Percentiles rank a stretch among this genome's conserved stretches.
Conservation (phyloP, 73 alveolate genomes). For the Tetrahymena malaccensis region DNA sequence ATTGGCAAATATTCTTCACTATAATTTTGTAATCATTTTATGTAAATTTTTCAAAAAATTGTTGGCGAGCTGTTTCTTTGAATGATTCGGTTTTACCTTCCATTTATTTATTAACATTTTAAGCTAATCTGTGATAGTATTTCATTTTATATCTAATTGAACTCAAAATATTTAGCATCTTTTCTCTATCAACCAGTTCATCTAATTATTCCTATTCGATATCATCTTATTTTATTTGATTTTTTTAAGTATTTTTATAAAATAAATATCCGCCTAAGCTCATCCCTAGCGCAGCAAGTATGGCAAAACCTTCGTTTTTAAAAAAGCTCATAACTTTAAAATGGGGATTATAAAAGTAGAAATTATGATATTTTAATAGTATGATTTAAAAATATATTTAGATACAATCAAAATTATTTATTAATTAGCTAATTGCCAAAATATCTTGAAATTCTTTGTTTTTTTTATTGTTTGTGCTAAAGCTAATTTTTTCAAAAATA, state of each 20-base stretch:
- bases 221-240: background rate
- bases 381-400: too few species aligned
- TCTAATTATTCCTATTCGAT: background rate
- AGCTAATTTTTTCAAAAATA: background rate
- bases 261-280: background rate
- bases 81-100: background rate
- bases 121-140: background rate
- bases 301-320: background rate
- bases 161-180: background rate
- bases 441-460: background rate
- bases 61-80: background rate
- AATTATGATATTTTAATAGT: background rate
- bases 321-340: background rate
- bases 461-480: background rate
- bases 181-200: background rate
- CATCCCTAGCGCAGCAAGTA: background rate
- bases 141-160: background rate
- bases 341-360: background rate
- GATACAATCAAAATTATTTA: background rate
- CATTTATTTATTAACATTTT: background rate
- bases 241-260: background rate
- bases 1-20: background rate
- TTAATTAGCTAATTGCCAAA: background rate
- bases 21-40: background rate
- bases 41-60: background rate